A percentile compares a stretch with the other conserved stretches of the same genome.
These are phyloP conservation scores for Posidonia australis DNA, from an alignment of 106 monocot species.

Conservation along the genomic window DNA sequence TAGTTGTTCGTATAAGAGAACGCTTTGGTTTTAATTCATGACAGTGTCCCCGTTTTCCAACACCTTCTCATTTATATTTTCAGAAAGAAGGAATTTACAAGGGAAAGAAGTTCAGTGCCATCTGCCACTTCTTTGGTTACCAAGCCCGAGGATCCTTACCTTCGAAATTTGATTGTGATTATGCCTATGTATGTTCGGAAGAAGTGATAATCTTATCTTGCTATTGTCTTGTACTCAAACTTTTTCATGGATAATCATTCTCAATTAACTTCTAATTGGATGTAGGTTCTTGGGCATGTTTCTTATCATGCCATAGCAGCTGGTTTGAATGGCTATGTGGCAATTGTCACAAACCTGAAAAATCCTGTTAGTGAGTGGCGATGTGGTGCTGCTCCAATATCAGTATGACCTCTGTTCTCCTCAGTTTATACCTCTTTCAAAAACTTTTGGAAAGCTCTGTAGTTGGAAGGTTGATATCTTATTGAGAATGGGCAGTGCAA, in stretches of 20 bases:
- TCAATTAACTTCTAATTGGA: neutral
- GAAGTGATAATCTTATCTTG: neutral
- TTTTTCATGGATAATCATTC: neutral
- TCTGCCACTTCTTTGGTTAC: slow-evolving; percentile 84
- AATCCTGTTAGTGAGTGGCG: slow-evolving; percentile 55
- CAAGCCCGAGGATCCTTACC: slow-evolving; percentile 75
- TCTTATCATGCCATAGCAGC: slow-evolving; percentile 62
- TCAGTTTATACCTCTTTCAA: neutral
- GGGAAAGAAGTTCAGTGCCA: slow-evolving; percentile 88
- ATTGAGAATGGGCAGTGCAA: too few species aligned
- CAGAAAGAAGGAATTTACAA: slow-evolving; percentile 76
- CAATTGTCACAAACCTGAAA: slow-evolving; percentile 60
- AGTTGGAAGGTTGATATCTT: too few species aligned
- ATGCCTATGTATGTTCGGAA: slow-evolving; percentile 57
- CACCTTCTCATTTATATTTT: neutral
- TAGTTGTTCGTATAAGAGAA: too few species aligned
- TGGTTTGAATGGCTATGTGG: slow-evolving; percentile 82
- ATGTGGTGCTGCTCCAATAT: slow-evolving; percentile 78
- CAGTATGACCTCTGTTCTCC: slow-evolving; percentile 21
- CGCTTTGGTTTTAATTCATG: too few species aligned
- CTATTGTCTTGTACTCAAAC: neutral
- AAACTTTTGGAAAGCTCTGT: too few species aligned
- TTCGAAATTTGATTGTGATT: slow-evolving; percentile 86
- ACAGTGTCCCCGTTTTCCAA: too few species aligned
- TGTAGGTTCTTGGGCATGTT: slow-evolving; percentile 62